Percentiles rank a stretch among this genome's conserved stretches.
Conservation (phyloP, 768 basidiomycete species). For the Termitomyces sp. region DNA sequence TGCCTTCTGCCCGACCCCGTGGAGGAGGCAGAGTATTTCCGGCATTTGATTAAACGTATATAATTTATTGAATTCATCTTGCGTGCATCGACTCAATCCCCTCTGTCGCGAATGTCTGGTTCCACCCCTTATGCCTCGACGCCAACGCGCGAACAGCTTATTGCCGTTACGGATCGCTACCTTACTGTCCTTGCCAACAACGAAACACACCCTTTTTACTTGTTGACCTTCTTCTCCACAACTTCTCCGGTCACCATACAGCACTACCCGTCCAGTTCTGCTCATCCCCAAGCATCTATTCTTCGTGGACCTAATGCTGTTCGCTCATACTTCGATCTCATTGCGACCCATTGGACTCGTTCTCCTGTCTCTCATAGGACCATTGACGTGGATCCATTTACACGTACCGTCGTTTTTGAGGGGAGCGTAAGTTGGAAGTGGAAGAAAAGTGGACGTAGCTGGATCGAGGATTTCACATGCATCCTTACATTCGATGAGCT, state of each 20-base stretch:
- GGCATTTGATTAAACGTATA: constrained; percentile 10
- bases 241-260: constrained; percentile 32
- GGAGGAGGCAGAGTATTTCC: constrained; percentile 3
- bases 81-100: neutral
- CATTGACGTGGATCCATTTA: constrained; percentile 18
- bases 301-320: constrained; percentile 38
- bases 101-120: neutral
- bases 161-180: constrained; percentile 27
- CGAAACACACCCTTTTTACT: constrained; percentile 22
- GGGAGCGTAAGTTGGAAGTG: constrained; percentile 43
- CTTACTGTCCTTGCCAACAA: constrained; percentile 32
- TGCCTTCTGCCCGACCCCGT: constrained; percentile 34
- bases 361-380: constrained; percentile 21
- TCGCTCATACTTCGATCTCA: constrained; percentile 44
- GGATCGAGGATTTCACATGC: constrained; percentile 41
- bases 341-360: constrained; percentile 40
- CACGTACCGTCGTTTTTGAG: constrained; percentile 25
- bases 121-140: constrained; percentile 5
- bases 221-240: constrained; percentile 35
- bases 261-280: constrained; percentile 31
- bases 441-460: constrained; percentile 36
- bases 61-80: constrained; percentile 16
- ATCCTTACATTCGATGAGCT: constrained; percentile 39
- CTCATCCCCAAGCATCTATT: constrained; percentile 27
- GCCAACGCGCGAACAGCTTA: constrained; percentile 24